Conservation (phyloP, 1,284 basidiomycete genomes). For the Fomitopsis palustris region DNA sequence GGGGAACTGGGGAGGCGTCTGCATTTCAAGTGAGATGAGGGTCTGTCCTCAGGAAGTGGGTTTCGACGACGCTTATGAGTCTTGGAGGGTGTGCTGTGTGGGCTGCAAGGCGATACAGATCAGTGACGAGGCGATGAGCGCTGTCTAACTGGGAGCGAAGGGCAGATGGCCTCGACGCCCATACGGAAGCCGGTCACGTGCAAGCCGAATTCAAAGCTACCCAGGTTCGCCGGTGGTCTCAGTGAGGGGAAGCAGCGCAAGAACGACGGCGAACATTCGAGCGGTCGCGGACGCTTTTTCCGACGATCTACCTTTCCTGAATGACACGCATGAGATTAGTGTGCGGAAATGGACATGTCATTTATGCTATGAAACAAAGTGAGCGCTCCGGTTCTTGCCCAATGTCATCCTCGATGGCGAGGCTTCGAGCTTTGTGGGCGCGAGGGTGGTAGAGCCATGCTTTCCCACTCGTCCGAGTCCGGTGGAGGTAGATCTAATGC, state of each 20-base stretch:
- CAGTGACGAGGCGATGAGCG: background rate
- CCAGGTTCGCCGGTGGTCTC: background rate
- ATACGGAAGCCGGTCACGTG: background rate
- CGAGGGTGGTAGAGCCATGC: slow-evolving; percentile 34
- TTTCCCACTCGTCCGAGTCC: slow-evolving; percentile 46
- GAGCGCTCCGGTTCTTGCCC: too few species aligned
- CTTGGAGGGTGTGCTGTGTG: background rate
- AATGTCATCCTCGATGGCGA: background rate
- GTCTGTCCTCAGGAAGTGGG: background rate
- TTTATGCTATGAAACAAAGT: too few species aligned
- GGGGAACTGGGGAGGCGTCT: slow-evolving; percentile 4
- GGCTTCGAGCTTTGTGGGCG: background rate
- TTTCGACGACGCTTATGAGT: background rate
- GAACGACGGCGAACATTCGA: background rate
- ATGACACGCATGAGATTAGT: background rate
- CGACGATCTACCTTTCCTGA: background rate
- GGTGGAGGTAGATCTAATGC: slow-evolving; percentile 39
- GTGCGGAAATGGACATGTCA: too few species aligned
- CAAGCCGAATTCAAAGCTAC: background rate
- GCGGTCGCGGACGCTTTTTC: background rate
- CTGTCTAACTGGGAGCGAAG: background rate
- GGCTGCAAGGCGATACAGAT: background rate
- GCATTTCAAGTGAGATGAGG: background rate
- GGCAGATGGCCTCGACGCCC: background rate
- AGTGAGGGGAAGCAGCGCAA: background rate